Conservation (phyloP, 768 basidiomycete species). For the Amanita rimosa region DNA sequence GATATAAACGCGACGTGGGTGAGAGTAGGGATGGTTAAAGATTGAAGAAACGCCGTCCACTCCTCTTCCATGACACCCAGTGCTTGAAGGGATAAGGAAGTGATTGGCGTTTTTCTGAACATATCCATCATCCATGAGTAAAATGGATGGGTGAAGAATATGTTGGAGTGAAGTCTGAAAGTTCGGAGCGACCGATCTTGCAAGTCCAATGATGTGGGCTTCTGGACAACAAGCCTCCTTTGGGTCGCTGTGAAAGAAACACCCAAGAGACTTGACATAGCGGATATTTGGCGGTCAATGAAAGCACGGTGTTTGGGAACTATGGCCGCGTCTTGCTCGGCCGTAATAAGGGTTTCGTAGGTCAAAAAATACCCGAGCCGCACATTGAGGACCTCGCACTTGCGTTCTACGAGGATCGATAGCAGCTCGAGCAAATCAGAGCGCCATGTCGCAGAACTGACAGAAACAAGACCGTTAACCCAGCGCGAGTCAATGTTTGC, state of each 20-base stretch:
- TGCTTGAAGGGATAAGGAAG: conserved; percentile 12
- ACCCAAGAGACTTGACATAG: not conserved
- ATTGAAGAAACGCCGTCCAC: conserved; percentile 11
- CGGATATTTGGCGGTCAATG: not conserved
- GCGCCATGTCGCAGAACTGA: conserved; percentile 10
- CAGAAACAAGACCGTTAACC: conserved; percentile 11
- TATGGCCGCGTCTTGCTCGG: not conserved
- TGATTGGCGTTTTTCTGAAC: conserved; percentile 11
- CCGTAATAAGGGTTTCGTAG: not conserved
- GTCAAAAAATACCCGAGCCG: conserved; percentile 12
- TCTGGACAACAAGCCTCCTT: not conserved
- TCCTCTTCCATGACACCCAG: conserved; percentile 7
- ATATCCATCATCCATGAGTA: conserved; percentile 14
- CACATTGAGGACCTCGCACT: conserved; percentile 11
- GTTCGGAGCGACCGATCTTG: conserved; percentile 7
- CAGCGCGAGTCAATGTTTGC: conserved; percentile 14
- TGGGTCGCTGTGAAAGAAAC: not conserved
- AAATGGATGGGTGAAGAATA: conserved; percentile 13
- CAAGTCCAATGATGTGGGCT: not conserved
- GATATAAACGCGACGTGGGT: conserved; percentile 10
- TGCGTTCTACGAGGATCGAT: conserved; percentile 8
- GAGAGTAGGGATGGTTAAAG: conserved; percentile 14
- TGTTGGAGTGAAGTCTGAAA: conserved; percentile 11
- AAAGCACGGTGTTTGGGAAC: not conserved
- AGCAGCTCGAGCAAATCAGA: conserved; percentile 10